phyloP scores from a whole-genome alignment of 208 protist species.

The Naegleria gruberi region DNA sequence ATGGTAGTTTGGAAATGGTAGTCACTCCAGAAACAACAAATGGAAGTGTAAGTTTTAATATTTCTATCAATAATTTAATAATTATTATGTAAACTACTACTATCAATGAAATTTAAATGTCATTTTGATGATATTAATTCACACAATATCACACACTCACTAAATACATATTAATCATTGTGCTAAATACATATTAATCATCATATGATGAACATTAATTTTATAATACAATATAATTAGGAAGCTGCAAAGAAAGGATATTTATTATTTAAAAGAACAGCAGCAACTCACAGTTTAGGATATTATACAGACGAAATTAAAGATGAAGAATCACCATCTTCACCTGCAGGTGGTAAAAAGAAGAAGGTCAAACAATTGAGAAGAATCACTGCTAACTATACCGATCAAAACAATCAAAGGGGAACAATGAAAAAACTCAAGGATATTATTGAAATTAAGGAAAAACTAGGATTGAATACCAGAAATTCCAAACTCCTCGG shows the following conservation, averaged over 20 bases:
- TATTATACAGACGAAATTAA: neutral
- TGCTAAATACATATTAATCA: too few species aligned
- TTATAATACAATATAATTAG: neutral
- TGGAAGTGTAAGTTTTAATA: neutral
- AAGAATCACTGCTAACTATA: neutral
- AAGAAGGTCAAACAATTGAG: neutral
- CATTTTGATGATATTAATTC: too few species aligned
- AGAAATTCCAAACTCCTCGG: neutral
- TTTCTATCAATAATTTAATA: too few species aligned
- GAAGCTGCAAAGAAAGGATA: neutral
- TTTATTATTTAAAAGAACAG: neutral
- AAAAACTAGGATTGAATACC: neutral
- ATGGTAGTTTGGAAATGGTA: neutral
- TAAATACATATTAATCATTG: too few species aligned
- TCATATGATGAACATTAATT: too few species aligned
- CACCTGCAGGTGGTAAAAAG: neutral
- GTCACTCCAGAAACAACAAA: neutral
- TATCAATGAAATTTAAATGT: too few species aligned
- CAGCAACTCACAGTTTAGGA: neutral
- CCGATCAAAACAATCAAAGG: neutral
- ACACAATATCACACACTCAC: too few species aligned
- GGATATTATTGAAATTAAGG: neutral
- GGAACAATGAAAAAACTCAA: neutral
- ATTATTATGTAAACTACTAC: too few species aligned
- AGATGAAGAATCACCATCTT: neutral